Evolutionary conservation across 768 basidiomycete species (phyloP), one percentile per base, ranked within the genome.

Genomic region (Kwoniella newhampshirensis): DNA sequence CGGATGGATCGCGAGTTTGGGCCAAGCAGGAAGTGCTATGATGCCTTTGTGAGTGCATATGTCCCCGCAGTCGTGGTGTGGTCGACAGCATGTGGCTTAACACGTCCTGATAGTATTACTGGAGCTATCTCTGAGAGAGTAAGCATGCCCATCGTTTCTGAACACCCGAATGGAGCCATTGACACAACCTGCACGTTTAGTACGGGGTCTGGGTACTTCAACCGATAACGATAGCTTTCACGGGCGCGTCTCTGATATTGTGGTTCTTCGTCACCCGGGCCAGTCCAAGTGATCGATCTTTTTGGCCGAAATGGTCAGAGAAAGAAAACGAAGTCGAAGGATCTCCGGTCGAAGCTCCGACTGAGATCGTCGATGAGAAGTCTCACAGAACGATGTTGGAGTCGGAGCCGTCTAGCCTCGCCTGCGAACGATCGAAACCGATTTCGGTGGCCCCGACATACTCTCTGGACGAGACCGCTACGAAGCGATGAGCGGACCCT

Each of bases 21-120:
- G 78, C 20, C 73, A 77, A 52, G 71, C 66, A 4, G 78, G 78
- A 4, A 70, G 69, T 21, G 78, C 78, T 11, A 60, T 73, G 23
- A 76, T 78, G 66, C 78, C 78, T 1, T 79, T 77, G 68, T 70
- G 59, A 62, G 68, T 65, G 23, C 2, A 18, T 17, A 20, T 28
- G 46, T 6, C 25, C 26, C n/a, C 21, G 6, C 40, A n/a, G 6
- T 23, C 17, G n/a, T n/a, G n/a, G n/a, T n/a, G n/a, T 43, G 42
- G 9, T 9, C 9, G 42, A 21, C n/a, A 37, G 42, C 42, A 20
- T 13, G 11, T 13, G 8, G 42, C 9, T 9, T 9, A 8, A 43
- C 11, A 6, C 13, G 26, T 9, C 15, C 20, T 20, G 6, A 7
- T 47, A 67, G 66, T 30, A 64, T 70, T 39, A 64, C 66, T 7